Percentiles rank a stretch among this genome's conserved stretches.
Conservation (phyloP, 2,329 filamentous ascomycete species). For the Aspergillus sclerotialis region DNA sequence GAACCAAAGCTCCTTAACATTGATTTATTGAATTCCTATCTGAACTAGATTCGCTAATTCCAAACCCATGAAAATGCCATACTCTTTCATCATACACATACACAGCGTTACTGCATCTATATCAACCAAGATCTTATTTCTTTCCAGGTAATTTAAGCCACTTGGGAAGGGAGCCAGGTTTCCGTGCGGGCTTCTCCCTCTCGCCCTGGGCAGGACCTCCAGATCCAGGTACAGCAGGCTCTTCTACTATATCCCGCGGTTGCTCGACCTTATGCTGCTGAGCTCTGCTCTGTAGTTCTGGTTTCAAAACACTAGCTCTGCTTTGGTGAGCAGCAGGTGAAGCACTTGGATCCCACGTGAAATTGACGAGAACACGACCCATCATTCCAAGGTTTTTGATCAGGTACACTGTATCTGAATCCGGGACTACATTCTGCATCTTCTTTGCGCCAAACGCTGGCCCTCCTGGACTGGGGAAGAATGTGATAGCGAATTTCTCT, state of each 20-base stretch:
- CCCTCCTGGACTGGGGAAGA: conserved; percentile 36
- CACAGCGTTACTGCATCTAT: too few relatives aligned
- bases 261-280: conserved; percentile 52
- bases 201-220: conserved; percentile 16
- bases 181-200: conserved; percentile 25
- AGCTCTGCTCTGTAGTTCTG: conserved; percentile 55
- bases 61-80: too few relatives aligned
- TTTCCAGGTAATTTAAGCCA: conserved; percentile 67
- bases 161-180: conserved; percentile 50
- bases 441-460: conserved; percentile 10
- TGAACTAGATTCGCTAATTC: too few relatives aligned
- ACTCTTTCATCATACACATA: too few relatives aligned
- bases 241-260: conserved; percentile 45
- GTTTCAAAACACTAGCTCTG: conserved; percentile 51
- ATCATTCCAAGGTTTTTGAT: conserved; percentile 66
- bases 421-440: conserved; percentile 27
- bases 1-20: too few relatives aligned
- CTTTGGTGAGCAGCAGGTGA: conserved; percentile 47
- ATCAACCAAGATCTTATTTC: too few relatives aligned
- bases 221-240: conserved; percentile 36
- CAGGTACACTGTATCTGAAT: conserved; percentile 46
- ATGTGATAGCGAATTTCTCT: conserved; percentile 66
- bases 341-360: conserved; percentile 64
- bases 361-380: conserved; percentile 65
- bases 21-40: too few relatives aligned